Conservation (phyloP, 1,284 basidiomycete species). For the Leccinum insolens region DNA sequence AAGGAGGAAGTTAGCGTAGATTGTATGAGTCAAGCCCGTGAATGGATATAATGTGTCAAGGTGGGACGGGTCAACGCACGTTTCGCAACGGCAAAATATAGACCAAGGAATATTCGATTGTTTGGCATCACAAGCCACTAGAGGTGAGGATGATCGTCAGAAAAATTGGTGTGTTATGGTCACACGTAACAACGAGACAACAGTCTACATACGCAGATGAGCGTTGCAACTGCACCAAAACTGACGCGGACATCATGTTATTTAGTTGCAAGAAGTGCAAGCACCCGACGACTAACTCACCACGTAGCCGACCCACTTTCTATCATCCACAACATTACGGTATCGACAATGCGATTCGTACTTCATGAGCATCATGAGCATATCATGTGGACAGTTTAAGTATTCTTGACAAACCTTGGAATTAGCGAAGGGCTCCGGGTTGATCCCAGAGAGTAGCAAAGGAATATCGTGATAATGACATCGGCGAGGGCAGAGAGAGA, state of each 20-base stretch:
- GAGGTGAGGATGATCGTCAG: not conserved
- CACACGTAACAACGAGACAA: not conserved
- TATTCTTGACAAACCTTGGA: too few relatives aligned
- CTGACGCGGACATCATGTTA: conserved; percentile 25
- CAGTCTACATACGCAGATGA: conserved; percentile 42
- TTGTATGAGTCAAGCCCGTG: conserved; percentile 8
- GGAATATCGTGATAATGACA: too few relatives aligned
- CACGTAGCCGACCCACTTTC: too few relatives aligned
- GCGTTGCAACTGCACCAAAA: conserved; percentile 39
- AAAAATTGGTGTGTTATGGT: not conserved
- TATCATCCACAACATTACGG: too few relatives aligned
- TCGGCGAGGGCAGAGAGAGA: too few relatives aligned
- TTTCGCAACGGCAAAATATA: conserved; percentile 53
- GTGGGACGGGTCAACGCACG: conserved; percentile 30
- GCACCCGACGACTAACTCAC: too few relatives aligned
- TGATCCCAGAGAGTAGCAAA: too few relatives aligned
- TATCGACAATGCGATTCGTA: too few relatives aligned
- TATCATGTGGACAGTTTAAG: too few relatives aligned
- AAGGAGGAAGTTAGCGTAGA: conserved; percentile 30
- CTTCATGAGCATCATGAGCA: too few relatives aligned
- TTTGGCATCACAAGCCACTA: conserved; percentile 47
- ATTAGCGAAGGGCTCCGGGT: too few relatives aligned
- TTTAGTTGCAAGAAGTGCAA: not conserved
- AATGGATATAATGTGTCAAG: not conserved
- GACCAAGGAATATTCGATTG: conserved; percentile 46